phyloP scores from a whole-genome alignment of 2,329 filamentous ascomycete genomes.

The Ilyonectria destructans region DNA sequence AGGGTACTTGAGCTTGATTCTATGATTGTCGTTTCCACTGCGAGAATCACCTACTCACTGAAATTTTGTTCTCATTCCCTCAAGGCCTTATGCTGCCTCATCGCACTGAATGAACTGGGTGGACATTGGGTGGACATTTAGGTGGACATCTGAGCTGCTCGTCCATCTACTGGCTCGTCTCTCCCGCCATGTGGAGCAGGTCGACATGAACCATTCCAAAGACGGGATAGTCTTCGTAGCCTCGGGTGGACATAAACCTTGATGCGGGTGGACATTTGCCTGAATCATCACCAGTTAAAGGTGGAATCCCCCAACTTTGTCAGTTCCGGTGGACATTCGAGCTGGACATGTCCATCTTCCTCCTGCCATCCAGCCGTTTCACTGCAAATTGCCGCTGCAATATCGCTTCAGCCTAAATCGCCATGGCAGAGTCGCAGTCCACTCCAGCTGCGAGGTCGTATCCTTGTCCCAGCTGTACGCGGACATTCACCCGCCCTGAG shows the following conservation, averaged over 20 bases:
- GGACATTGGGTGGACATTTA: background rate
- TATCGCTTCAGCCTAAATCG: background rate
- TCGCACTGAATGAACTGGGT: background rate
- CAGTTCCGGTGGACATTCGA: background rate
- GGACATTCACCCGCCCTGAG: slow-evolving; percentile 19
- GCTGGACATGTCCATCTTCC: background rate
- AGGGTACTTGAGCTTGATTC: no score
- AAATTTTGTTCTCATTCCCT: background rate
- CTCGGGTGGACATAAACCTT: background rate
- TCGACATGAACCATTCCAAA: background rate
- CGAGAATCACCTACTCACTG: no score
- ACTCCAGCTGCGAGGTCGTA: background rate
- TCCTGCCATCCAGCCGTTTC: background rate
- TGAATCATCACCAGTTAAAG: background rate
- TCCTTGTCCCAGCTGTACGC: slow-evolving; percentile 5
- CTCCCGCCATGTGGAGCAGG: background rate
- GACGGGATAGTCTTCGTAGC: background rate
- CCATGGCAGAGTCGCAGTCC: background rate
- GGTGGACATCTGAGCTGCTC: background rate
- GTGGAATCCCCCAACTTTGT: background rate
- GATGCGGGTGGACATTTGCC: background rate
- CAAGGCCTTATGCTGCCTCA: background rate
- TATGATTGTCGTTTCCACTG: no score
- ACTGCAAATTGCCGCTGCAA: background rate
- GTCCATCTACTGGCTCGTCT: background rate